Conservation (phyloP, 352 stramenopile species). For the Pythium apleroticum region DNA sequence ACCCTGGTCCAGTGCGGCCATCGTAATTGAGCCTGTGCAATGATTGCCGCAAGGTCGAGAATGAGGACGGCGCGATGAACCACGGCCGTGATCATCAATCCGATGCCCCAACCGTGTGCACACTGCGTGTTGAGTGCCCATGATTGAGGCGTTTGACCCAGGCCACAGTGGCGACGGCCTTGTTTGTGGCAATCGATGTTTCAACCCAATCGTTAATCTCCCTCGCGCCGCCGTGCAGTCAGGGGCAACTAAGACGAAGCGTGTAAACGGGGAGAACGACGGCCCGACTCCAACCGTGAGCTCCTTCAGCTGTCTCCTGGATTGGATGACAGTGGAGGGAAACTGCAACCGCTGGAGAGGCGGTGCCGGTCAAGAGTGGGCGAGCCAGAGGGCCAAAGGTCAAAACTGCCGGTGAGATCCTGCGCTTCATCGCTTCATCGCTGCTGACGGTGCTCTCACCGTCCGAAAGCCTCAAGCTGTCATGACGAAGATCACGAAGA, state of each 20-base stretch:
- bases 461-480: too few relatives aligned
- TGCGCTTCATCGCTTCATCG: too few relatives aligned
- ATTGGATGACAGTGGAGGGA: conserved; percentile 20
- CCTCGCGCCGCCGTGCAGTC: not conserved
- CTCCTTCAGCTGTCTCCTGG: conserved; percentile 25
- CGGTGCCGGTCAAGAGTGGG: too few relatives aligned
- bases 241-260: too few relatives aligned
- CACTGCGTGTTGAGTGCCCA: not conserved
- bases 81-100: not conserved
- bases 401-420: too few relatives aligned
- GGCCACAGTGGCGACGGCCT: not conserved
- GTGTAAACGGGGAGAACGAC: conserved; percentile 11
- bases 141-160: not conserved
- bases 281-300: conserved; percentile 11
- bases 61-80: too few relatives aligned
- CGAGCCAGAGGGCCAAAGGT: too few relatives aligned
- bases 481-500: too few relatives aligned
- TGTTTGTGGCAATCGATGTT: not conserved
- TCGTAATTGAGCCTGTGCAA: too few relatives aligned
- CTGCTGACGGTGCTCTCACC: too few relatives aligned
- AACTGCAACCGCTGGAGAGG: conserved; percentile 28
- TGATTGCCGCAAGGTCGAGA: too few relatives aligned
- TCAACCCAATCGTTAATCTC: not conserved
- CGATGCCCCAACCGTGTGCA: not conserved
- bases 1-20: too few relatives aligned